Percentiles rank a stretch among this genome's conserved stretches.
phyloP scores from a whole-genome alignment of 768 basidiomycete genomes.

The Rhizopogon rudus region DNA sequence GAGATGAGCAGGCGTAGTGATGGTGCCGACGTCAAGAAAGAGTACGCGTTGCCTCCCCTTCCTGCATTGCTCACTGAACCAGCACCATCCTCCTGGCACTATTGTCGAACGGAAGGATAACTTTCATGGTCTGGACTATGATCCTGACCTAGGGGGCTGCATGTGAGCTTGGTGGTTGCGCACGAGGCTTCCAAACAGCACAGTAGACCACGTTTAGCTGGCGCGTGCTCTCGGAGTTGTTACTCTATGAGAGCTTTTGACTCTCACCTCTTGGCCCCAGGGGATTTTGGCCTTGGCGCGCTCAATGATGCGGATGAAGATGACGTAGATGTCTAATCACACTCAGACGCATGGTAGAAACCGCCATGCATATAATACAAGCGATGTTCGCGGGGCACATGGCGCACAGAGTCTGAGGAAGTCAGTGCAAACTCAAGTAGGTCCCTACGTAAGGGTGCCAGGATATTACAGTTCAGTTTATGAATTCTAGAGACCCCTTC shows the following conservation, averaged over 20 bases:
- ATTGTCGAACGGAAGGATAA: conserved; percentile 67
- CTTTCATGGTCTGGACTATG: conserved; percentile 77
- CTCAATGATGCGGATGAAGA: conserved; percentile 94
- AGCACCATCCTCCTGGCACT: conserved; percentile 64
- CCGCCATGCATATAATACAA: conserved; percentile 61
- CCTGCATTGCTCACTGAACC: neutral
- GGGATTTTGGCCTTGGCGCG: conserved; percentile 85
- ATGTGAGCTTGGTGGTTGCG: conserved; percentile 47
- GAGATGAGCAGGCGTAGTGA: conserved; percentile 30
- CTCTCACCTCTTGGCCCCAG: conserved; percentile 31
- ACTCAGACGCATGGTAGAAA: conserved; percentile 30
- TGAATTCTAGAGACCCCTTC: conserved; percentile 33
- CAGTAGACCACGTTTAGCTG: conserved; percentile 51
- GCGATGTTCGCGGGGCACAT: conserved; percentile 42
- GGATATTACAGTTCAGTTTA: conserved; percentile 11
- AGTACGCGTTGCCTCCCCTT: conserved; percentile 10
- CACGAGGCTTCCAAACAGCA: conserved; percentile 13
- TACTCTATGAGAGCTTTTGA: neutral
- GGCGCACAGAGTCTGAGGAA: conserved; percentile 3
- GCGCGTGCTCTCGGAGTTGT: conserved; percentile 29
- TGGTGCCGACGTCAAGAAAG: conserved; percentile 35
- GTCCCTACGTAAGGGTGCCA: neutral
- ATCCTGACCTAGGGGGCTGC: conserved; percentile 55
- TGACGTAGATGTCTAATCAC: conserved; percentile 78
- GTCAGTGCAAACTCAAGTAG: conserved; percentile 2